Evolutionary conservation across 176 grass and related monocot species (phyloP).

Genomic region (Triticum dicoccoides): DNA sequence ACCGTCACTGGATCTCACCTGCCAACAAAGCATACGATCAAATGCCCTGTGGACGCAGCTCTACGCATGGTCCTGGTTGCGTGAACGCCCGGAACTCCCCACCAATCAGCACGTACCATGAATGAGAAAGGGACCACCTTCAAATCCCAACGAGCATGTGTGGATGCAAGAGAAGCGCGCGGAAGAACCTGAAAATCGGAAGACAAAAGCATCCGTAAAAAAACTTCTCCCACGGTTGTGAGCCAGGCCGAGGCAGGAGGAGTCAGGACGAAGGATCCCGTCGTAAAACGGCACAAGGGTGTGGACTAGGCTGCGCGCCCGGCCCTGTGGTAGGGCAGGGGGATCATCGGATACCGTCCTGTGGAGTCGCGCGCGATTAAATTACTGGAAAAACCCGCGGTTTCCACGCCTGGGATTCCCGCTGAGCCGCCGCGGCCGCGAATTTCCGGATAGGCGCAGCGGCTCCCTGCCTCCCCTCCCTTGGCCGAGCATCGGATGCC

Average conservation of each 20-base stretch:
- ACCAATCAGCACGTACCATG: neutral
- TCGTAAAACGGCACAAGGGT: fast-evolving
- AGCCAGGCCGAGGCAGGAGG: neutral
- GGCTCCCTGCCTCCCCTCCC: neutral
- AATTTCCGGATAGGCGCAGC: constrained; percentile 21
- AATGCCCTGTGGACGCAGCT: no score
- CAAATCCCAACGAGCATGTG: neutral
- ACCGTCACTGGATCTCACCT: no score
- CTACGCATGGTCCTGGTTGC: neutral
- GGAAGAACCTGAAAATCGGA: neutral
- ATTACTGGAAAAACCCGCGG: constrained; percentile 16
- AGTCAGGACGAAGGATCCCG: neutral
- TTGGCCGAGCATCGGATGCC: constrained; percentile 32
- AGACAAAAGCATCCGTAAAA: neutral
- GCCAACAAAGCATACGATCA: no score
- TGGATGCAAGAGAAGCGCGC: no score
- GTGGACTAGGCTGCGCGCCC: neutral
- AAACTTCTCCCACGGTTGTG: neutral
- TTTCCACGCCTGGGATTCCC: constrained; percentile 48
- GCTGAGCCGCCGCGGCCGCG: constrained; percentile 31
- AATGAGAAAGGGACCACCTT: neutral
- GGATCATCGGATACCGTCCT: constrained; percentile 47
- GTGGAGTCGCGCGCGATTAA: neutral
- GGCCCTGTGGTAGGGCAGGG: neutral
- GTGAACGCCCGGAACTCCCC: neutral